A percentile compares a stretch with the other conserved stretches of the same genome.
phyloP scores from a whole-genome alignment of 192 early-diverging fungal genomes.

The Podila minutissima region DNA sequence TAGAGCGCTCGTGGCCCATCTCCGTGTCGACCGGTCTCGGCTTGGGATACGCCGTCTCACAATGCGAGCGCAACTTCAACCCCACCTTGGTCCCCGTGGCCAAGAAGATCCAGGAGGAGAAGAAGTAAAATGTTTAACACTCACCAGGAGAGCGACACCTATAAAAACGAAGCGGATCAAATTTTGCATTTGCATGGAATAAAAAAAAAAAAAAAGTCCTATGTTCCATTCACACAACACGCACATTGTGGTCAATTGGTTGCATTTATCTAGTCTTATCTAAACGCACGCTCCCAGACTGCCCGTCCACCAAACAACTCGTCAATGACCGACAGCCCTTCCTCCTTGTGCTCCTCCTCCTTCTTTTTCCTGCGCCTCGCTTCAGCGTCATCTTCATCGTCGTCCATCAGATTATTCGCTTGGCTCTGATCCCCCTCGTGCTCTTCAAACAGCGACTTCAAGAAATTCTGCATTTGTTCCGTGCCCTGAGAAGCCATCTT shows the following conservation, averaged over 20 bases:
- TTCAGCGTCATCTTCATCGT: constrained; percentile 16
- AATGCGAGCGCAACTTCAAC: constrained; percentile 75
- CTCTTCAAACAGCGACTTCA: constrained; percentile 50
- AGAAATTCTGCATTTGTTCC: constrained; percentile 48
- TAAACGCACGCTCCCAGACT: constrained; percentile 40
- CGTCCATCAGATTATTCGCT: constrained; percentile 36
- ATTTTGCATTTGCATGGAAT: too few relatives aligned
- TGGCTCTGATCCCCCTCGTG: constrained; percentile 3
- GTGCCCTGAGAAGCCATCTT: constrained; percentile 51
- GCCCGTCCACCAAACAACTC: constrained; percentile 44
- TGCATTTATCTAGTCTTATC: constrained; percentile 3
- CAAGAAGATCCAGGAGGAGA: constrained; percentile 56
- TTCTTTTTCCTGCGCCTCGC: constrained; percentile 1
- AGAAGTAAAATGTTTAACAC: constrained; percentile 4
- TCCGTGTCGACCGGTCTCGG: constrained; percentile 85
- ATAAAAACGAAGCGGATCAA: too few relatives aligned
- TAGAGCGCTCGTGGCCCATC: constrained; percentile 88
- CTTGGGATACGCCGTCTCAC: constrained; percentile 82
- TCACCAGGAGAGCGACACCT: background rate
- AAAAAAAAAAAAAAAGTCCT: too few relatives aligned
- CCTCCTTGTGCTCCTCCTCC: background rate
- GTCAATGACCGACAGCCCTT: constrained; percentile 33
- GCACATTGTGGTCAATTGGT: background rate
- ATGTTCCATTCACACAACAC: background rate
- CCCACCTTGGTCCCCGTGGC: constrained; percentile 61